Conservation (phyloP, 2,329 filamentous ascomycete species). For the Davidsoniella australis region DNA sequence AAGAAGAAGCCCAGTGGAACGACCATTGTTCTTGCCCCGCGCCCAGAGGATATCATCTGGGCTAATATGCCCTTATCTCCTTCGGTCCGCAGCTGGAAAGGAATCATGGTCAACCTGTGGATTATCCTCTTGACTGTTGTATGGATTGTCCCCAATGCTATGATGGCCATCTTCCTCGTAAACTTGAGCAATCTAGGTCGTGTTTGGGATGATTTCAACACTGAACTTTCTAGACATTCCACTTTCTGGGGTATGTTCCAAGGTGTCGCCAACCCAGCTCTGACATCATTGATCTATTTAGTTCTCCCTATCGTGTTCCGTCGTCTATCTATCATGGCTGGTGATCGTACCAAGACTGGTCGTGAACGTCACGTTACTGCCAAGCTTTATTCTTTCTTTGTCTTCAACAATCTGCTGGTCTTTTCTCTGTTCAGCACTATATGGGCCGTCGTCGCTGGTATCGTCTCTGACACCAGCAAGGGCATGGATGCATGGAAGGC, state of each 20-base stretch:
- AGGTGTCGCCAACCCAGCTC: slow-evolving; percentile 73
- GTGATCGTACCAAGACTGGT: slow-evolving; percentile 81
- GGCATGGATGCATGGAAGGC: slow-evolving; percentile 50
- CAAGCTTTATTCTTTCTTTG: slow-evolving; percentile 88
- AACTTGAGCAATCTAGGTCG: slow-evolving; percentile 65
- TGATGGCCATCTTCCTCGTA: slow-evolving; percentile 86
- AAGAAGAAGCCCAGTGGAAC: slow-evolving; percentile 68
- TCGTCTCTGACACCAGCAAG: slow-evolving; percentile 40
- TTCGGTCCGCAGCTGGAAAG: slow-evolving; percentile 50
- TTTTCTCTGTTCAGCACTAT: slow-evolving; percentile 82
- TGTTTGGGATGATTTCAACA: slow-evolving; percentile 63
- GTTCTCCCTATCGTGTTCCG: slow-evolving; percentile 84
- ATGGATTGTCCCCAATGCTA: slow-evolving; percentile 82
- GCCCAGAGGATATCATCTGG: slow-evolving; percentile 90
- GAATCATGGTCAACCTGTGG: slow-evolving; percentile 71
- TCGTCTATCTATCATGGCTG: slow-evolving; percentile 62
- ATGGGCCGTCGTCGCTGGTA: slow-evolving; percentile 53
- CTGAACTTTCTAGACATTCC: slow-evolving; percentile 42
- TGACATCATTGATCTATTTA: slow-evolving; percentile 77
- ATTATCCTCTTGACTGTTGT: slow-evolving; percentile 61
- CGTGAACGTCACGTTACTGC: slow-evolving; percentile 80
- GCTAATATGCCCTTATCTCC: slow-evolving; percentile 67
- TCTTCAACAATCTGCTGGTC: slow-evolving; percentile 90
- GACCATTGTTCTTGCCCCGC: slow-evolving; percentile 61
- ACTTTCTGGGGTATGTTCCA: slow-evolving; percentile 74